Evolutionary conservation across 176 grass and related monocot genomes (phyloP), one percentile per base, ranked within the genome.

Genomic region (Dactylis glomerata): DNA sequence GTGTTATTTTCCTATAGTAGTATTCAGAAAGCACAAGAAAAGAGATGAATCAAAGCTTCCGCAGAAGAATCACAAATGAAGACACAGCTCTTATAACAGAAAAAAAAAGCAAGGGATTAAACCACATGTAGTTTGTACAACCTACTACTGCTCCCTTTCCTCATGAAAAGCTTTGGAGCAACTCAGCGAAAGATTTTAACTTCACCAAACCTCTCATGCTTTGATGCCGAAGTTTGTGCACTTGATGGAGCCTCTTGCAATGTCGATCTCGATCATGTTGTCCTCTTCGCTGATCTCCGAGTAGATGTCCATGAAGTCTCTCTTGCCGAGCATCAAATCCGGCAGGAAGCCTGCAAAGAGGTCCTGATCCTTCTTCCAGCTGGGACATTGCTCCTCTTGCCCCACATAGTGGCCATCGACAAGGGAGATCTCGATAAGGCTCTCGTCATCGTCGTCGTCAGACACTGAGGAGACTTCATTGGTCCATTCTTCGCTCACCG

Each of bases 181-280:
- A 80, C 37, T 69, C 64, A 73, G 46, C 38, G 30, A 30, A 44
- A 55, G 34, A 30, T 49, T 87, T 74, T 47, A 72, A 79, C 41
- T 84, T 83, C 72, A 79, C 65, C 81, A 82, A 90, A 88, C 68
- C 89, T 86, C 73, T 96, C 86, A 96, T 68, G 94, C 76, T 86
- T 94, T 92, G 81, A 92, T 80, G 20, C 87, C 33, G 0, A 91
- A 46, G 59, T 73, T 91, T 16, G 95, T 86, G 83, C 86, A 91
- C 75, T 94, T 94, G 81, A 94, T 94, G 76, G 92, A 94, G 73
- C 92, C 94, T 71, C 88, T 91, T 62, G 86, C 37, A 32, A 94
- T 90, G 87, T 94, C 94, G n/a, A 97, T 88, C 90, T 97, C 94
- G 52, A 97, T 94, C 84, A 97, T 82, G 90, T 94, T 94, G 51